phyloP scores from a whole-genome alignment of 495 filamentous ascomycete species.

The Endocarpon pusillum region DNA sequence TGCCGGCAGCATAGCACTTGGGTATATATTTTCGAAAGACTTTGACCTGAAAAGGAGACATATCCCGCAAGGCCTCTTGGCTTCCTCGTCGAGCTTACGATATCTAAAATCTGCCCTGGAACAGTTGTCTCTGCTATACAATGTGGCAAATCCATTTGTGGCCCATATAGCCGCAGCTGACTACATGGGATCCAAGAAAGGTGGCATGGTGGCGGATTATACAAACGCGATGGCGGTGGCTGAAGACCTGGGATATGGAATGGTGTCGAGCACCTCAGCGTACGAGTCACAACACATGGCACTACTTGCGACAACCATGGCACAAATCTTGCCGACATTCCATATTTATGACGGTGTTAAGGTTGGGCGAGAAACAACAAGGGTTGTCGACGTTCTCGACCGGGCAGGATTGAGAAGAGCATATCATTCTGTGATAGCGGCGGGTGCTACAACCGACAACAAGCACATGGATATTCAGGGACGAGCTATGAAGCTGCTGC shows the following conservation, averaged over 20 bases:
- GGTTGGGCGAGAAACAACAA: constrained; percentile 68
- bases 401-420: constrained; percentile 48
- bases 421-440: constrained; percentile 50
- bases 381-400: constrained; percentile 72
- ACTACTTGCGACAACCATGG: constrained; percentile 69
- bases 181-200: constrained; percentile 46
- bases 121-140: constrained; percentile 77
- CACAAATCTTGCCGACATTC: constrained; percentile 62
- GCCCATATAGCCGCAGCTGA: constrained; percentile 90
- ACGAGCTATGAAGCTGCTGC: constrained; percentile 56
- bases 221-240: constrained; percentile 58
- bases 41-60: constrained; percentile 82
- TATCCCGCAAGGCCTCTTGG: constrained; percentile 77
- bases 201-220: constrained; percentile 75
- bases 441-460: constrained; percentile 39
- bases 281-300: constrained; percentile 95
- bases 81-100: constrained; percentile 62
- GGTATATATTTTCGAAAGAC: constrained; percentile 93
- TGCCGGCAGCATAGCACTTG: constrained; percentile 80
- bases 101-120: constrained; percentile 73
- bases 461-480: constrained; percentile 58
- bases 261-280: constrained; percentile 68
- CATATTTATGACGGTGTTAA: constrained; percentile 88
- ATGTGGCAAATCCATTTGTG: constrained; percentile 77
- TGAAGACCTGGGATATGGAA: constrained; percentile 80